Evolutionary conservation across 163 green algal genomes (phyloP).

Genomic region (Smithsoniella earleae): DNA sequence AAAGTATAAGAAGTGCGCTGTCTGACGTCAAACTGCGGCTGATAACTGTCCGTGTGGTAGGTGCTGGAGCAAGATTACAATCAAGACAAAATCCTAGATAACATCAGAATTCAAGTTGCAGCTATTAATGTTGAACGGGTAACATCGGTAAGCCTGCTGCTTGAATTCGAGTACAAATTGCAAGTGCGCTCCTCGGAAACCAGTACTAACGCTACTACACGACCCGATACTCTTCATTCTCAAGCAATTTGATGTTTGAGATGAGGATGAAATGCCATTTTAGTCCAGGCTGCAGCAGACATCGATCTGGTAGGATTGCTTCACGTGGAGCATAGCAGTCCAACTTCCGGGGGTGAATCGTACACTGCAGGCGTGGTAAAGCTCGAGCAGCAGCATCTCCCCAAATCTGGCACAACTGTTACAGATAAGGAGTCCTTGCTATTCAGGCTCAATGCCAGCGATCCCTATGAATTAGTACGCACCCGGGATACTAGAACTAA

Average conservation of each 20-base stretch:
- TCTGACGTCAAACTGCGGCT: too few relatives aligned
- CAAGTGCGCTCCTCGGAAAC: neutral
- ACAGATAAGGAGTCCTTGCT: neutral
- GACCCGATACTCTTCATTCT: too few relatives aligned
- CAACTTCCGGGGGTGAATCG: neutral
- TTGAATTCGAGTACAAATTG: conserved; percentile 26
- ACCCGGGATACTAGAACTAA: too few relatives aligned
- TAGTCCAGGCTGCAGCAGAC: conserved; percentile 1
- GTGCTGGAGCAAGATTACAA: neutral
- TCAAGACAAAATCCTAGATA: neutral
- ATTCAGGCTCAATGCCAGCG: conserved; percentile 4
- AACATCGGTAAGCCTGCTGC: conserved; percentile 4
- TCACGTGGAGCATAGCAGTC: conserved; percentile 8
- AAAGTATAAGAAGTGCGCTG: too few relatives aligned
- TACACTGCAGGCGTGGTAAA: neutral
- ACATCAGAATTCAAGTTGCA: neutral
- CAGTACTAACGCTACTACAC: neutral
- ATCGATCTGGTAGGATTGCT: neutral
- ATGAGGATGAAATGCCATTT: neutral
- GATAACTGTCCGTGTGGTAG: neutral
- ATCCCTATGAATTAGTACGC: conserved; percentile 7
- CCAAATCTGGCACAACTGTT: neutral
- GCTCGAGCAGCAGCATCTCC: neutral
- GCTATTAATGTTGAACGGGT: conserved; percentile 1
- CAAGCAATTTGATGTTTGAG: too few relatives aligned